Evolutionary conservation across 768 basidiomycete genomes (phyloP), one percentile per base, ranked within the genome.

Genomic region (Podaxis pistillaris): DNA sequence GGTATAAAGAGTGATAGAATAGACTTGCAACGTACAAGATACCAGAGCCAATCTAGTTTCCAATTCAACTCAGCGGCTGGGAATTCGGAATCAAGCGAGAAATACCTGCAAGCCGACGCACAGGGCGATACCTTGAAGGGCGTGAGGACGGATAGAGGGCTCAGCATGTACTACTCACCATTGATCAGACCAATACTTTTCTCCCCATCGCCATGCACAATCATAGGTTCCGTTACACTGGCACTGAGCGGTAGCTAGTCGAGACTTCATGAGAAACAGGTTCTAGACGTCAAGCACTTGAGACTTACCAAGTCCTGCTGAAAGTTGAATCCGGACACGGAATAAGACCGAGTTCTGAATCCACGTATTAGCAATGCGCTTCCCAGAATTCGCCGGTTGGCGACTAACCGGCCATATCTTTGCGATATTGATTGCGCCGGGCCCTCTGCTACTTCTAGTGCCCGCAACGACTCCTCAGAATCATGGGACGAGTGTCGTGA

Each of bases 41-140:
- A 37, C 94, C 94, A 17, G 94, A 96, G 15, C 94, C 94, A 74
- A 94, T 91, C 88, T 91, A 51, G 47, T 49, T 44, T 40, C 55
- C 56, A 54, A 58, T 17, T 58, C 15, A 41, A 40, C 46, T 64
- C 22, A 65, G 30, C 37, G 19, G 30, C 19, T 40, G 19, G 19
- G 9, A 19, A 26, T 26, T 3, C 0, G 33, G 30, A 44, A 33
- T 44, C 30, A 4, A 26, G 37, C 3, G 12, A 61, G 22, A 67
- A 74, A 67, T 69, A 89, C 90, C 81, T 96, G 94, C 67, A 86
- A 74, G 6, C 94, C 93, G 17, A 91, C 87, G 65, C 95, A 84
- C 47, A 97, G 77, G 30, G 91, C 94, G 66, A 96, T 85, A n/a
- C 91, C 94, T 93, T 64, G 4, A 26, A 38, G 24, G 38, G 33